phyloP scores from a whole-genome alignment of 306 rosid species.

The Vigna angularis region DNA sequence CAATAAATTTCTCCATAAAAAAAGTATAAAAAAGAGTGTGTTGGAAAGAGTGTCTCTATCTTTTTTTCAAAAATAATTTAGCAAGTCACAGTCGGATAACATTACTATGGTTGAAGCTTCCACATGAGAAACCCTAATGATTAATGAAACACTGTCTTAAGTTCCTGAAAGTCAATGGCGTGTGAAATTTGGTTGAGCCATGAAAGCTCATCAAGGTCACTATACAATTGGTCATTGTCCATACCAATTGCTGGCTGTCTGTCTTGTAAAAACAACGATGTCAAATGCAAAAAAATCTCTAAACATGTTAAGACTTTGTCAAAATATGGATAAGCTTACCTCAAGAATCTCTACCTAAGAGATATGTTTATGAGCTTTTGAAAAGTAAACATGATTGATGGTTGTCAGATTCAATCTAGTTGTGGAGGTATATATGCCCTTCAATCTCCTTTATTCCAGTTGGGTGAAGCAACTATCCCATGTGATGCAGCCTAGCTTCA shows the following conservation, averaged over 20 bases:
- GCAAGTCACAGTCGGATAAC: not conserved
- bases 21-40: no score
- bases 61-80: not conserved
- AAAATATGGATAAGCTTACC: no score
- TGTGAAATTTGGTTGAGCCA: slow-evolving; percentile 24
- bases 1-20: no score
- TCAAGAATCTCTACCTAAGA: no score
- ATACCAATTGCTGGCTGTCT: slow-evolving; percentile 43
- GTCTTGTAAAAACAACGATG: slow-evolving; percentile 22
- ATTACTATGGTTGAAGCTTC: not conserved
- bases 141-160: slow-evolving; percentile 45
- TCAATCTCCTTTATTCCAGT: slow-evolving; percentile 56
- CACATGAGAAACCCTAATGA: slow-evolving; percentile 61
- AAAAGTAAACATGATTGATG: slow-evolving; percentile 52
- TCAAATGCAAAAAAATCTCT: no score
- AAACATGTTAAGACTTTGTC: no score
- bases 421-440: slow-evolving; percentile 57
- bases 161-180: slow-evolving; percentile 41
- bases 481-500: slow-evolving; percentile 52
- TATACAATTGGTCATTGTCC: slow-evolving; percentile 43
- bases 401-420: slow-evolving; percentile 50
- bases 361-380: slow-evolving; percentile 43
- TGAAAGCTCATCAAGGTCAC: slow-evolving; percentile 45
- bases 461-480: slow-evolving; percentile 40
- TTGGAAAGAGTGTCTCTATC: no score